Percentiles rank a stretch among this genome's conserved stretches.
These are phyloP conservation scores for Penicillium verhagenii DNA, from an alignment of 495 filamentous ascomycete genomes.

Conservation along the genomic window DNA sequence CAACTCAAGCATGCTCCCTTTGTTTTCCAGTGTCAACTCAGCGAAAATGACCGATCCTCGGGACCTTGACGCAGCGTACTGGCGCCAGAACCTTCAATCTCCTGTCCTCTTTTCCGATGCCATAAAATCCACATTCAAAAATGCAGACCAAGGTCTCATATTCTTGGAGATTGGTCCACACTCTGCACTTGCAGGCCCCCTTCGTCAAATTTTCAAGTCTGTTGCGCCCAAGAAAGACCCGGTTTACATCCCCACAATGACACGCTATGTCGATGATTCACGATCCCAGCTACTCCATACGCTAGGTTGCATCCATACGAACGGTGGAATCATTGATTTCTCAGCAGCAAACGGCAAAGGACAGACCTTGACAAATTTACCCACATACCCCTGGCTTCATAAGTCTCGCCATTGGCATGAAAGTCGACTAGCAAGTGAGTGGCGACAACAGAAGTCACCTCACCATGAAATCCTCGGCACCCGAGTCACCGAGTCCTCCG, in stretches of 20 bases:
- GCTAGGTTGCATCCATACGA: conserved; percentile 27
- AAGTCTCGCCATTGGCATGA: conserved; percentile 46
- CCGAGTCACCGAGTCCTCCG: conserved; percentile 34
- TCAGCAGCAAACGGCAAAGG: conserved; percentile 25
- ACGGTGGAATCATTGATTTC: conserved; percentile 21
- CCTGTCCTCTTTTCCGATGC: conserved; percentile 23
- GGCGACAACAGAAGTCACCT: conserved; percentile 43
- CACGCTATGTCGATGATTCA: conserved; percentile 15
- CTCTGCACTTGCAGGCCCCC: conserved; percentile 55
- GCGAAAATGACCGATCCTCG: conserved; percentile 12
- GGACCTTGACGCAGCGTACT: conserved; percentile 37
- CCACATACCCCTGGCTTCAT: conserved; percentile 52
- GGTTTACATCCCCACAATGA: conserved; percentile 34
- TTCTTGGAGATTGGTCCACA: conserved; percentile 66
- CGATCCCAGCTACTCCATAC: conserved; percentile 21
- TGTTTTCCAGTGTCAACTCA: conserved; percentile 29
- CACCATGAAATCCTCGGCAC: conserved; percentile 49
- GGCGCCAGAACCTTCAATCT: conserved; percentile 31
- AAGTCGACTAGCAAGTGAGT: conserved; percentile 41
- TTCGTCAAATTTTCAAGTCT: conserved; percentile 41
- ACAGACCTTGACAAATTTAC: conserved; percentile 39
- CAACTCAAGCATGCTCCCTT: conserved; percentile 2
- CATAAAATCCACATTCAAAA: background rate
- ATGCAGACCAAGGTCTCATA: background rate
- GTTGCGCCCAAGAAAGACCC: conserved; percentile 1